These are phyloP conservation scores for Aspergillus sergii DNA, from an alignment of 2,329 filamentous ascomycete species.

Conservation along the genomic window DNA sequence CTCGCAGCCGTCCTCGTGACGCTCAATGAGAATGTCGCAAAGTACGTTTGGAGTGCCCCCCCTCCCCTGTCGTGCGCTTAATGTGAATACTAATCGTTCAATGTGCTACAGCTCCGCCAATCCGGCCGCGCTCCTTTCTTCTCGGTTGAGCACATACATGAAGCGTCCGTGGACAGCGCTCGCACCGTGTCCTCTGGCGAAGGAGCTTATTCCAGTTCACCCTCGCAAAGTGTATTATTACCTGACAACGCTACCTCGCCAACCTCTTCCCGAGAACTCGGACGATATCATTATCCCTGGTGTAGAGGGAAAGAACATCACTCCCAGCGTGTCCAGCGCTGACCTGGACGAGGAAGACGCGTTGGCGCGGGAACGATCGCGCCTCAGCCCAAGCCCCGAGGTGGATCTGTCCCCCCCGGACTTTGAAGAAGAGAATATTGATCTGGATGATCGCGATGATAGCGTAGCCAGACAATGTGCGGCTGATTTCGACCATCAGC, in stretches of 20 bases:
- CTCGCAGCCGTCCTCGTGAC: conserved; percentile 77
- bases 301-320: conserved; percentile 66
- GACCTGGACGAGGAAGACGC: conserved; percentile 73
- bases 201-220: conserved; percentile 89
- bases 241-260: conserved; percentile 82
- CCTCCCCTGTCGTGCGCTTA: conserved; percentile 7
- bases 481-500: conserved; percentile 59
- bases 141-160: conserved; percentile 83
- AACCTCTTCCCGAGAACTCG: conserved; percentile 72
- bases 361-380: conserved; percentile 58
- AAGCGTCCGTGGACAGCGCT: conserved; percentile 81
- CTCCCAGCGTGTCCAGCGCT: conserved; percentile 77
- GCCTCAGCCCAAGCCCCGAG: conserved; percentile 88
- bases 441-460: conserved; percentile 58
- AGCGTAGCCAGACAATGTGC: conserved; percentile 48
- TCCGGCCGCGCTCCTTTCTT: conserved; percentile 91
- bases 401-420: conserved; percentile 87
- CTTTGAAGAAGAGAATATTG: conserved; percentile 71
- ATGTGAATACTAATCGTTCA: conserved; percentile 23
- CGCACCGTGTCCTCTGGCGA: conserved; percentile 83
- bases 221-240: conserved; percentile 96
- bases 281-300: conserved; percentile 53
- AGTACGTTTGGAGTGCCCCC: conserved; percentile 63
- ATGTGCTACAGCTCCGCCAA: conserved; percentile 76
- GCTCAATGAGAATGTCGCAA: conserved; percentile 80